Percentiles rank a stretch among this genome's conserved stretches.
Conservation (phyloP, 176 grass and related monocot genomes). For the Puya raimondii region DNA sequence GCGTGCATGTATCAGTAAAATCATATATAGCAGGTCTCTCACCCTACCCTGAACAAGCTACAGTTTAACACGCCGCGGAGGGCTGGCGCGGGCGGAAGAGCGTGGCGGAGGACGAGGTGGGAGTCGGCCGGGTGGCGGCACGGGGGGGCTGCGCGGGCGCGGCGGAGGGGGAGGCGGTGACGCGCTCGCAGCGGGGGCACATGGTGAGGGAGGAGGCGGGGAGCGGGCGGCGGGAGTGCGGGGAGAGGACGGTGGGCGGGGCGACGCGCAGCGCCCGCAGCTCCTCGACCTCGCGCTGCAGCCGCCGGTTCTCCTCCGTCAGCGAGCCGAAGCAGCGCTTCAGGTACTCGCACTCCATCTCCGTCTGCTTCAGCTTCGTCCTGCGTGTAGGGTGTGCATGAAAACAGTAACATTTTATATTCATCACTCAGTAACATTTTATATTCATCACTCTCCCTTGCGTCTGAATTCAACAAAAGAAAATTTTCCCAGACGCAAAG, state of each 20-base stretch:
- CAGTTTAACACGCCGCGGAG: neutral
- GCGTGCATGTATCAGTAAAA: too few species aligned
- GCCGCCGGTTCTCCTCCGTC: conserved; percentile 33
- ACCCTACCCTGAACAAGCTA: neutral
- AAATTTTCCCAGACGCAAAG: too few species aligned
- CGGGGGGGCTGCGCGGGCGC: neutral
- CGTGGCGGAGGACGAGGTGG: neutral
- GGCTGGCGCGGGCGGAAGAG: conserved; percentile 25
- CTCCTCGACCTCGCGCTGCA: conserved; percentile 39
- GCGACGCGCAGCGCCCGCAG: conserved; percentile 65
- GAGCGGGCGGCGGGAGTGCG: conserved; percentile 76
- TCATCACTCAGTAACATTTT: neutral
- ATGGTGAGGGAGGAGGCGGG: conserved; percentile 83
- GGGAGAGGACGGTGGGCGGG: conserved; percentile 88
- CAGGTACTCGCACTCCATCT: conserved; percentile 42
- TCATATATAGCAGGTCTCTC: too few species aligned
- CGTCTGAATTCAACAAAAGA: too few species aligned
- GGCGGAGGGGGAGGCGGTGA: conserved; percentile 41
- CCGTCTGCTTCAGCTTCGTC: conserved; percentile 41
- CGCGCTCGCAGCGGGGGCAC: conserved; percentile 90
- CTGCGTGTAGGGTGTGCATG: neutral
- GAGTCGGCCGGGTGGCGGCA: neutral
- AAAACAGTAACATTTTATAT: neutral
- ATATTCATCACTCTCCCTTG: too few species aligned
- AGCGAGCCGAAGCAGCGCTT: conserved; percentile 36